Conservation (phyloP, 2,329 filamentous ascomycete species). For the Eurotiales sp. region DNA sequence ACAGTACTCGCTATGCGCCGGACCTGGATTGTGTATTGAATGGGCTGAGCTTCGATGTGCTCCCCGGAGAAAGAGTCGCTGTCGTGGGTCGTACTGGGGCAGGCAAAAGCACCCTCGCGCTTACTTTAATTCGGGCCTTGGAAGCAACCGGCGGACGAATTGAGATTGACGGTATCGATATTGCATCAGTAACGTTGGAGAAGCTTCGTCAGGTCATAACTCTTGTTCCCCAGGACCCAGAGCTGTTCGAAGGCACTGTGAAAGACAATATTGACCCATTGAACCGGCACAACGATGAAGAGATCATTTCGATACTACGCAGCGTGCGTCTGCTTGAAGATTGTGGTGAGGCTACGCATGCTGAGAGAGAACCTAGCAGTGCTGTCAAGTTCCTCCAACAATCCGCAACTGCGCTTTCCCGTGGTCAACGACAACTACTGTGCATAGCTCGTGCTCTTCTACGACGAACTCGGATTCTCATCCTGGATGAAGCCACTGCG, state of each 20-base stretch:
- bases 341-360: no score
- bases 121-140: conserved; percentile 30
- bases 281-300: not conserved
- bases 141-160: conserved; percentile 25
- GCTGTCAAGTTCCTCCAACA: conserved; percentile 18
- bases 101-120: conserved; percentile 31
- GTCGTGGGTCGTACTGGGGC: conserved; percentile 33
- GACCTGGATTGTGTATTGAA: conserved; percentile 20
- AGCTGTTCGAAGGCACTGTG: not conserved
- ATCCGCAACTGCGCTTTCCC: conserved; percentile 26
- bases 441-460: conserved; percentile 25
- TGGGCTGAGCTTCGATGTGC: conserved; percentile 23
- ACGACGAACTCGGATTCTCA: not conserved
- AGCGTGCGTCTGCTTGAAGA: not conserved
- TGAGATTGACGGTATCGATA: conserved; percentile 24
- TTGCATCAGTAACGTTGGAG: not conserved
- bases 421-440: conserved; percentile 30
- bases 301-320: not conserved
- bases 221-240: conserved; percentile 3
- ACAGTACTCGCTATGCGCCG: conserved; percentile 1
- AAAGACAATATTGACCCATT: conserved; percentile 6
- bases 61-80: conserved; percentile 27
- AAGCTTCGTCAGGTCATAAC: not conserved
- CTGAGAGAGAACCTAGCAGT: no score
- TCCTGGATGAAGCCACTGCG: conserved; percentile 3